Base-by-base conservation (phyloP, 495 filamentous ascomycete species). In the Emericellopsis terricola region DNA sequence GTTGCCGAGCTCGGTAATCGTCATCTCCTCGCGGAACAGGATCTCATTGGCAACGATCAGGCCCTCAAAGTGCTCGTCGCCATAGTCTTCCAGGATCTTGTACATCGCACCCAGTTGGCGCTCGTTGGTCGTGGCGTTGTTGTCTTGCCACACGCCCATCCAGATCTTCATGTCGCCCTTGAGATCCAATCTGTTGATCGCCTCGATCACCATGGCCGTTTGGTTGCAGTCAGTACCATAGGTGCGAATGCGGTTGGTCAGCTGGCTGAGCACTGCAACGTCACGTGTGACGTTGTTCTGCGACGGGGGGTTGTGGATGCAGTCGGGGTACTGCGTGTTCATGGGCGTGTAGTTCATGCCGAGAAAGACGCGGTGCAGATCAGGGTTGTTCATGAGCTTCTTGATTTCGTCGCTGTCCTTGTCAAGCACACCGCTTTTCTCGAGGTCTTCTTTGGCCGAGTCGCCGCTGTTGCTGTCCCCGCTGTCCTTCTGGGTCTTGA, bases 161-260 rank as follows among this genome's bases (percentile, higher is more conserved):
- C 89, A 94, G 41, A 97, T 64, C 44, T 89, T 93, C 61, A 94
- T 76, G 0, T 50, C 54, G 43, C 76, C 68, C 15, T 72, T 69
- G 34, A 93, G 53, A 21, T 69, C 68, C 20, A 96, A 65, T 33
- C 65, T 67, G 34, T 76, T 62, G 47, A 97, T 75, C 4, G 85
- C 72, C 45, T 87, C 74, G 27, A 96, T 65, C 1, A 89, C 77
- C 81, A 96, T 84, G 49, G 93, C 73, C 0, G 89, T 94, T 53
- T 94, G 87, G 50, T 96, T 94, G 66, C 89, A 97, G 56, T 97
- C 89, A 11, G 82, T 94, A 16, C 89, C 89, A 50, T 97, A 97
- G 10, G 96, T 66, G 1, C 87, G 80, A 28, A 97, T 65, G 2
- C 70, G 76, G 51, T 92, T 85, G 37, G 84, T 94, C 20, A 97